Percentiles rank a stretch among this genome's conserved stretches.
These are phyloP conservation scores for Phytophthora sansomeana DNA, from an alignment of 352 stramenopile species.

Conservation along the genomic window DNA sequence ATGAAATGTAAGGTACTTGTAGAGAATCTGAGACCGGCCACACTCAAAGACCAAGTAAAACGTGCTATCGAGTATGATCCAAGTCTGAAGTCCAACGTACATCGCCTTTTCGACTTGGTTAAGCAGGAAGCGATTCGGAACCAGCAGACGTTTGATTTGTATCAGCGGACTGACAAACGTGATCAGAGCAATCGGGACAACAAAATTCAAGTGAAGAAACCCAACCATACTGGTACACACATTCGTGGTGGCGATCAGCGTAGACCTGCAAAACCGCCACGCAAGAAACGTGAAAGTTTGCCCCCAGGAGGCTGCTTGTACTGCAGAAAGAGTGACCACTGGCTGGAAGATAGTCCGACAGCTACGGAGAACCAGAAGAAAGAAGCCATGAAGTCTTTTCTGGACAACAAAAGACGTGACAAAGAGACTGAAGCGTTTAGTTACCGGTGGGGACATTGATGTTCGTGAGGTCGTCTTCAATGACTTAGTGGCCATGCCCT, in stretches of 20 bases:
- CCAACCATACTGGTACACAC: too few relatives aligned
- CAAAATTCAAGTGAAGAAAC: too few relatives aligned
- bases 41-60: constrained; percentile 6
- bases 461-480: constrained; percentile 16
- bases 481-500: neutral
- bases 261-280: too few relatives aligned
- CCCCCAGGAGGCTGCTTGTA: neutral
- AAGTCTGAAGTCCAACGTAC: neutral
- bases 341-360: constrained; percentile 1
- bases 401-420: neutral
- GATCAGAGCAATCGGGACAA: too few relatives aligned
- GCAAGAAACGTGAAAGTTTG: too few relatives aligned
- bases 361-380: neutral
- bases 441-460: neutral
- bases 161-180: too few relatives aligned
- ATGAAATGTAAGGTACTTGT: constrained; percentile 12
- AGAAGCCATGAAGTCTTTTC: neutral
- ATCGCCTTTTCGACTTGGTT: constrained; percentile 5
- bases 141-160: constrained; percentile 8
- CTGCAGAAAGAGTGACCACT: constrained; percentile 1
- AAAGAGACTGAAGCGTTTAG: neutral
- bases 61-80: constrained; percentile 6
- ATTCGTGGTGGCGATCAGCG: too few relatives aligned
- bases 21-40: constrained; percentile 7
- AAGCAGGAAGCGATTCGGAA: constrained; percentile 3